Evolutionary conservation across 1,139 yeast genomes (phyloP).

Genomic region (Geotrichum europaeum): DNA sequence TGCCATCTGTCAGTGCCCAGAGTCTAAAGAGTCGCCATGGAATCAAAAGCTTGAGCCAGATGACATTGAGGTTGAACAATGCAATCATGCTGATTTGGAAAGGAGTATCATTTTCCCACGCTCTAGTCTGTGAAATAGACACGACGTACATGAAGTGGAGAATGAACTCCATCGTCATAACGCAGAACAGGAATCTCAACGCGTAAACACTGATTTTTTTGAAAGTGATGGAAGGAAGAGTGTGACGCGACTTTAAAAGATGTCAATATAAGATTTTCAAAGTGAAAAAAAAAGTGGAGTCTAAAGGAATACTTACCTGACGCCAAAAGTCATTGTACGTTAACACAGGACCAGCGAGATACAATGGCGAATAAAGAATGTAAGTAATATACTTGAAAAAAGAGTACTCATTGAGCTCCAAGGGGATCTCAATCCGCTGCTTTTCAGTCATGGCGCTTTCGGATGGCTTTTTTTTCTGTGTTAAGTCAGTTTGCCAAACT

Average conservation of each 20-base stretch:
- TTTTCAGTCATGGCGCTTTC: slow-evolving; percentile 45
- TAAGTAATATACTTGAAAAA: slow-evolving; percentile 66
- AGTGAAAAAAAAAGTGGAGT: slow-evolving; percentile 27
- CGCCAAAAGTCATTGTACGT: slow-evolving; percentile 87
- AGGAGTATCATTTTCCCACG: slow-evolving; percentile 88
- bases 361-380: slow-evolving; percentile 77
- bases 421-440: slow-evolving; percentile 60
- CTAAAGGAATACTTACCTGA: slow-evolving; percentile 43
- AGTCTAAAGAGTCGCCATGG: slow-evolving; percentile 95
- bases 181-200: slow-evolving; percentile 60
- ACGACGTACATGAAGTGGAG: slow-evolving; percentile 88
- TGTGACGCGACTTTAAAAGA: slow-evolving; percentile 26
- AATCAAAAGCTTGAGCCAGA: slow-evolving; percentile 83
- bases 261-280: background rate
- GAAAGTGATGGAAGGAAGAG: slow-evolving; percentile 48
- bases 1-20: slow-evolving; percentile 86
- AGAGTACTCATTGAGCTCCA: slow-evolving; percentile 54
- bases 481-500: slow-evolving; percentile 7
- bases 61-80: slow-evolving; percentile 76
- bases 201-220: slow-evolving; percentile 58
- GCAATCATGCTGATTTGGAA: slow-evolving; percentile 95
- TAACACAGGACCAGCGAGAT: slow-evolving; percentile 90
- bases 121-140: slow-evolving; percentile 81
- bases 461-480: slow-evolving; percentile 16
- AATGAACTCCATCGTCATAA: slow-evolving; percentile 80